Evolutionary conservation across 768 basidiomycete genomes (phyloP).

Genomic region (Lentinus brumalis): DNA sequence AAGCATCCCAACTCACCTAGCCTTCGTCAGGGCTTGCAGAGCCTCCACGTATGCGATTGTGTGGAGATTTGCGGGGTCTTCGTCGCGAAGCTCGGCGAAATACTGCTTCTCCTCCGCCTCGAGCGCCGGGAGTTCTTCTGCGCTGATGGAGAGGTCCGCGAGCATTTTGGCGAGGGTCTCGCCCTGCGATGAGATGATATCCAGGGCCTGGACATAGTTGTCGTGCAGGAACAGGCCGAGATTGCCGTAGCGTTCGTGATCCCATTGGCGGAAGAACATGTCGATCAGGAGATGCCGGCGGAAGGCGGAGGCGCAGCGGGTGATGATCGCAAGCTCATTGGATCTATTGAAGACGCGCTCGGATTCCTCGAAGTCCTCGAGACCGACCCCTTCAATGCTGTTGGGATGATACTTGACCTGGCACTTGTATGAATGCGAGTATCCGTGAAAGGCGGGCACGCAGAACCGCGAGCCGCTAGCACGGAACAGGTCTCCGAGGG

Average conservation of each 20-base stretch:
- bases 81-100: too few relatives aligned
- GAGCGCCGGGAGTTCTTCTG: too few relatives aligned
- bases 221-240: constrained; percentile 28
- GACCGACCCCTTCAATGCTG: constrained; percentile 31
- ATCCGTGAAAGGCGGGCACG: constrained; percentile 38
- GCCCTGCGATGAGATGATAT: constrained; percentile 24
- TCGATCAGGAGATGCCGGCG: constrained; percentile 34
- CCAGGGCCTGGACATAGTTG: constrained; percentile 35
- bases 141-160: too few relatives aligned
- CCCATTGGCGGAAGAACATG: constrained; percentile 36
- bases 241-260: constrained; percentile 37
- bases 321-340: constrained; percentile 28
- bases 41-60: too few relatives aligned
- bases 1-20: too few relatives aligned
- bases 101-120: too few relatives aligned
- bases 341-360: constrained; percentile 23
- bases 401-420: constrained; percentile 36
- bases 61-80: too few relatives aligned
- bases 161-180: too few relatives aligned
- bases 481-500: constrained; percentile 7
- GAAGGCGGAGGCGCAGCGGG: constrained; percentile 32
- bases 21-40: too few relatives aligned
- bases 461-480: not conserved
- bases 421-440: constrained; percentile 37
- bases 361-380: constrained; percentile 34